Conservation (phyloP, 441 rosid genomes). For the Arabidopsis hybrid region DNA sequence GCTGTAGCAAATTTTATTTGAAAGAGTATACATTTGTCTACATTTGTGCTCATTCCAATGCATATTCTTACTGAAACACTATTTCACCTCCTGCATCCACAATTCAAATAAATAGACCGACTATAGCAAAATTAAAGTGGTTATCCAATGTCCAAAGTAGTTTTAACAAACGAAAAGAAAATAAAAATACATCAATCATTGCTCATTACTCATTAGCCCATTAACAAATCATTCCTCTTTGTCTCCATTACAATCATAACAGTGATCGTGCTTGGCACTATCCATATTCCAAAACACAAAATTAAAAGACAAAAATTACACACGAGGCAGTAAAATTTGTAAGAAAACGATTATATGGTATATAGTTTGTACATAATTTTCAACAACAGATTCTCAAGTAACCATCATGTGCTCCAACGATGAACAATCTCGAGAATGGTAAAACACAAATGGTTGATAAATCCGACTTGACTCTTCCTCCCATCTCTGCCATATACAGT, state of each 20-base stretch:
- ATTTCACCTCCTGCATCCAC: background rate
- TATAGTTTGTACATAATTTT: conserved; percentile 25
- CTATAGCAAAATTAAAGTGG: background rate
- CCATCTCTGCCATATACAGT: conserved; percentile 60
- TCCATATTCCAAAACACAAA: background rate
- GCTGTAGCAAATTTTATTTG: background rate
- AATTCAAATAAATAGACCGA: background rate
- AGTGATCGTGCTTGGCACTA: conserved; percentile 12
- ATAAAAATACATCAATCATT: conserved; percentile 13
- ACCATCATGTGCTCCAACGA: conserved; percentile 91
- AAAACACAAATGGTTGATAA: conserved; percentile 77
- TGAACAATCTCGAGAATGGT: conserved; percentile 77
- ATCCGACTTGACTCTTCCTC: conserved; percentile 65
- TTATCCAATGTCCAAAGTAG: background rate
- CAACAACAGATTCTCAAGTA: conserved; percentile 81
- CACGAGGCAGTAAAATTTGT: background rate
- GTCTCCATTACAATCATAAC: conserved; percentile 2
- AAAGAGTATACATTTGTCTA: background rate
- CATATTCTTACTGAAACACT: background rate
- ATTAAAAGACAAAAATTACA: conserved; percentile 6
- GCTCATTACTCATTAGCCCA: conserved; percentile 13
- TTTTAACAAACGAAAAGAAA: background rate
- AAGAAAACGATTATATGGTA: conserved; percentile 7
- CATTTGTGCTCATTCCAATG: background rate
- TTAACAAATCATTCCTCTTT: conserved; percentile 14